Evolutionary conservation across 345 rosid species (phyloP), one percentile per base, ranked within the genome.

Genomic region (Eucalyptus cloeziana): DNA sequence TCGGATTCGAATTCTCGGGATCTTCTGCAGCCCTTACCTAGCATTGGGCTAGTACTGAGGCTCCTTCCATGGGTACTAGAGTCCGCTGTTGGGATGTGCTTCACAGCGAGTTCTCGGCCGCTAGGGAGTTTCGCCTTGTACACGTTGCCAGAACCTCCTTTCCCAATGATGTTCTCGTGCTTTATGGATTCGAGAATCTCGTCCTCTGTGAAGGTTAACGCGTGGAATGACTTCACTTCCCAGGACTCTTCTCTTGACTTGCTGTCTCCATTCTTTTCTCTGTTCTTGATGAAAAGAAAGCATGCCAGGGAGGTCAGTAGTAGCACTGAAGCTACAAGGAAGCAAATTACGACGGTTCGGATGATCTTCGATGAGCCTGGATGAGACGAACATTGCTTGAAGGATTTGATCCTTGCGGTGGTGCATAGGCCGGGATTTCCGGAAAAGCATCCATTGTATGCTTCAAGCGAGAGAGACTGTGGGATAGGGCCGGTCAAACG

Each of bases 71-170:
- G 89, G 88, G 89, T 88, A 43, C 50, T 62, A 24, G 91, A 67
- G n/a, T 91, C 93, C 4, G 45, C 85, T 49, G 92, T 94, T 91
- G 95, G 94, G 71, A 96, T 94, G 92, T 97, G 97, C 90, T 97
- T 97, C 85, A 95, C 99, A 0, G 99, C 99, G 5, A 97, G 94
- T 85, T 96, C 97, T 91, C 91, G 93, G 51, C 98, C 99, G 14
- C 92, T 95, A 47, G 94, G 90, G 30, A 96, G 94, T n/a, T 76
- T 71, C 5, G 94, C 98, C 93, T 89, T 95, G 92, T 96, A 97
- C 24, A 97, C 99, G 67, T 94, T 93, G 43, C 99, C 99, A 1
- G 95, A 96, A 10, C 99, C 99, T 44, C 99, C 99, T 90, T 93
- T 95, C 76, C 99, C 99, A 22, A 97, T 96, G 51, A 97, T 89